phyloP scores from a whole-genome alignment of 2,329 filamentous ascomycete species.

The Epichloe gansuensis region DNA sequence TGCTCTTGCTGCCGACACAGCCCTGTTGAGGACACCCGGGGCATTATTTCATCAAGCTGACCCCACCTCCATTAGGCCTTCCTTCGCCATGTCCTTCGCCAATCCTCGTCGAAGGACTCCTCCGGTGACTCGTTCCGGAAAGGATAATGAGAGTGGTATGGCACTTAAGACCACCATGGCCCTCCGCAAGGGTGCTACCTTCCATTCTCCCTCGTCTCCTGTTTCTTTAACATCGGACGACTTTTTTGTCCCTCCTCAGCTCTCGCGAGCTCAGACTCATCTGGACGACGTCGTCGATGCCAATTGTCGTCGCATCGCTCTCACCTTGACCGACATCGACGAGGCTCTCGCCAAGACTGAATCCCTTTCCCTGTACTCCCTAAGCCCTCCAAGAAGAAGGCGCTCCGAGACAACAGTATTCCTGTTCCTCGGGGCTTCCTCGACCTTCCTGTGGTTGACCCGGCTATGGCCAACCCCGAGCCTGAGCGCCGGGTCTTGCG shows the following conservation, averaged over 20 bases:
- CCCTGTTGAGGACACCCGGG: conserved; percentile 1
- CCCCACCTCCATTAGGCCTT: background rate
- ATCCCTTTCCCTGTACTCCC: conserved; percentile 24
- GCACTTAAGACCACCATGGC: conserved; percentile 26
- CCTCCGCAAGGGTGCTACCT: conserved; percentile 61
- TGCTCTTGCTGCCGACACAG: background rate
- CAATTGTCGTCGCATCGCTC: conserved; percentile 54
- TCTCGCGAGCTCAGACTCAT: conserved; percentile 56
- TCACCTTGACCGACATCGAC: conserved; percentile 55
- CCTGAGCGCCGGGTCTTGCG: conserved; percentile 38
- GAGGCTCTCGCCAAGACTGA: conserved; percentile 41
- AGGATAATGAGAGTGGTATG: conserved; percentile 20
- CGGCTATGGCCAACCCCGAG: conserved; percentile 31
- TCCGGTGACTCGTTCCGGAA: conserved; percentile 28
- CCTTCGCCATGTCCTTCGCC: conserved; percentile 32
- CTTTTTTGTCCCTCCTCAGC: conserved; percentile 36
- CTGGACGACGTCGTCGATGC: conserved; percentile 62
- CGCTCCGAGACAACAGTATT: conserved; percentile 42
- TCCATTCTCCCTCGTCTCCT: conserved; percentile 41
- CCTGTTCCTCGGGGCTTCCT: conserved; percentile 50
- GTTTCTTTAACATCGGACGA: conserved; percentile 25
- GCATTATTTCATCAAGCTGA: background rate
- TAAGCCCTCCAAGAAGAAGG: conserved; percentile 16
- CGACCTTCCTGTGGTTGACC: conserved; percentile 40
- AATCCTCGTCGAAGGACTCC: conserved; percentile 35